Conservation (phyloP, 352 stramenopile species). For the Thalassiosira livingstoniorum region DNA sequence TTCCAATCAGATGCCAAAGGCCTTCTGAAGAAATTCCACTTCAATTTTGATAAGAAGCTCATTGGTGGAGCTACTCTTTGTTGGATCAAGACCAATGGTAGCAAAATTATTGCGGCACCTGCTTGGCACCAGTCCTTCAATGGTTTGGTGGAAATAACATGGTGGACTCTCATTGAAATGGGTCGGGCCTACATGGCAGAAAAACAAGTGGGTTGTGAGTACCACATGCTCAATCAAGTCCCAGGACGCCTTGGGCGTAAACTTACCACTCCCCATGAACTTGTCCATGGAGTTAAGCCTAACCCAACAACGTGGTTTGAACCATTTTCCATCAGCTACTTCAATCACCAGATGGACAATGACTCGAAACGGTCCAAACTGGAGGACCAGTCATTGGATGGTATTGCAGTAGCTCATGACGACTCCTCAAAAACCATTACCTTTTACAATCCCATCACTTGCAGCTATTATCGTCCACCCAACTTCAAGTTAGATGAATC, state of each 20-base stretch:
- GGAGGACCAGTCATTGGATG: constrained; percentile 17
- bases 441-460: constrained; percentile 41
- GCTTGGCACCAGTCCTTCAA: constrained; percentile 30
- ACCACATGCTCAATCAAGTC: constrained; percentile 11
- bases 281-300: constrained; percentile 16
- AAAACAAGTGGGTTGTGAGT: constrained; percentile 26
- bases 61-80: neutral
- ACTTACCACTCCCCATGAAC: constrained; percentile 22
- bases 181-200: constrained; percentile 28
- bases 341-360: neutral
- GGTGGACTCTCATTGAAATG: constrained; percentile 29
- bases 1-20: constrained; percentile 9
- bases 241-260: constrained; percentile 6
- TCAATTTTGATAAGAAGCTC: neutral
- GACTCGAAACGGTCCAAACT: neutral
- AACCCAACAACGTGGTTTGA: constrained; percentile 11
- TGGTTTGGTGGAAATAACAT: constrained; percentile 26
- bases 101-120: constrained; percentile 15
- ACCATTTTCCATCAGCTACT: constrained; percentile 22
- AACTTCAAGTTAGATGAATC: constrained; percentile 25
- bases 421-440: constrained; percentile 7
- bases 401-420: constrained; percentile 20
- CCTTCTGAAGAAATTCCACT: constrained; percentile 3
- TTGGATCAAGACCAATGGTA: neutral
- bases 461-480: constrained; percentile 11